These are phyloP conservation scores for Arachnomyces sp. DNA, from an alignment of 2,329 filamentous ascomycete genomes.

Conservation along the genomic window DNA sequence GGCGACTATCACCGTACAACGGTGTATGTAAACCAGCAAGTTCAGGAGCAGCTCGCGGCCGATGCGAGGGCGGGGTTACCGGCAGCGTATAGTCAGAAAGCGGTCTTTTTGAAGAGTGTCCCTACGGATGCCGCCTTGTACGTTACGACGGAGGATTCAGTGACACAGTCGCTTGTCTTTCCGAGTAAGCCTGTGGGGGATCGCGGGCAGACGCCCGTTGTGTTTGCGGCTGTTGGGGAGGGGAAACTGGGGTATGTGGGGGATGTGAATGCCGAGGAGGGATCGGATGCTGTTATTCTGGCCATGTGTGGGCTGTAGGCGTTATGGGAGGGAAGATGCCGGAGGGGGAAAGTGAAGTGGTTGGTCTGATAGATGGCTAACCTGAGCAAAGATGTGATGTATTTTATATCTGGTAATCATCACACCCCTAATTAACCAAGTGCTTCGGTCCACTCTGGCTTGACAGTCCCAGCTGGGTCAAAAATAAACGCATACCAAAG, in stretches of 20 bases:
- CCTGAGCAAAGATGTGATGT: too few relatives aligned
- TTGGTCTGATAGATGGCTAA: too few relatives aligned
- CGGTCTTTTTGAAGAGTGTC: conserved; percentile 9
- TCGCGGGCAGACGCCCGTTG: conserved; percentile 17
- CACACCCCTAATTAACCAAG: too few relatives aligned
- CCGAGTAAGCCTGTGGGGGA: conserved; percentile 5
- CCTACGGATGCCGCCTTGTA: conserved; percentile 5
- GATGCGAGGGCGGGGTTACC: background rate
- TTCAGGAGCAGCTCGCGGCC: background rate
- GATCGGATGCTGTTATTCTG: conserved; percentile 15
- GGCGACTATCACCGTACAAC: conserved; percentile 16
- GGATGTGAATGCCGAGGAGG: conserved; percentile 21
- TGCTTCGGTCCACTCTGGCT: too few relatives aligned
- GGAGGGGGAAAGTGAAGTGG: too few relatives aligned
- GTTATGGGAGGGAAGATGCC: too few relatives aligned
- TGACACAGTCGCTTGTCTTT: conserved; percentile 13
- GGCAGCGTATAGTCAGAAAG: conserved; percentile 10
- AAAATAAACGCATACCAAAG: too few relatives aligned
- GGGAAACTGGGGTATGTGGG: conserved; percentile 23
- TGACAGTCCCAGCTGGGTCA: too few relatives aligned
- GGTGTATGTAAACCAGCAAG: conserved; percentile 14
- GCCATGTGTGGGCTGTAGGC: conserved; percentile 20
- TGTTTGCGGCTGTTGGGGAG: conserved; percentile 16
- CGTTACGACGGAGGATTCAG: conserved; percentile 4
- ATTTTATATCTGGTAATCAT: too few relatives aligned